Percentiles rank a stretch among this genome's conserved stretches.
Evolutionary conservation across 495 filamentous ascomycete species (phyloP).

Genomic region (Entonaema liquescens): DNA sequence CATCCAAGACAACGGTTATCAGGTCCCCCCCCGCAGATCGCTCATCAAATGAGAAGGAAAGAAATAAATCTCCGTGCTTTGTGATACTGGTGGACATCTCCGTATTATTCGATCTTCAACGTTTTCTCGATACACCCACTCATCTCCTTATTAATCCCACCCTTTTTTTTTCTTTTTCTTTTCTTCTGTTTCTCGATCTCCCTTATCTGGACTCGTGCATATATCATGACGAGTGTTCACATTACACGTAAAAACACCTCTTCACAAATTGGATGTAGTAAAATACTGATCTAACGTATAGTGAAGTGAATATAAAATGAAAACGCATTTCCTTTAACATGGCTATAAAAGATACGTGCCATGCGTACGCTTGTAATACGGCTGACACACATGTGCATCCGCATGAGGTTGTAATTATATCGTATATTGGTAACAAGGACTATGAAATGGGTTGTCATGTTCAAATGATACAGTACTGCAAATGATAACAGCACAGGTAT

Average conservation of each 20-base stretch:
- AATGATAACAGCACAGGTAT: too few relatives aligned
- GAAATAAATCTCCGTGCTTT: constrained; percentile 28
- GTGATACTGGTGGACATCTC: constrained; percentile 18
- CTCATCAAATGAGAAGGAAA: constrained; percentile 26
- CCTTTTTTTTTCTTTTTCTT: not conserved
- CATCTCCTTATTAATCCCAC: not conserved
- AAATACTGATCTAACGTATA: not conserved
- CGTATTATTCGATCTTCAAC: constrained; percentile 16
- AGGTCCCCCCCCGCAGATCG: constrained; percentile 22
- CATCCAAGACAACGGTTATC: constrained; percentile 6
- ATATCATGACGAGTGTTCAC: not conserved
- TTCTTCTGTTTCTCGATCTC: not conserved
- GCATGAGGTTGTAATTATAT: constrained; percentile 4
- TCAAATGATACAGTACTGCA: not conserved
- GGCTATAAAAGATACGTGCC: not conserved
- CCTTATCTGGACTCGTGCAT: not conserved
- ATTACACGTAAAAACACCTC: not conserved
- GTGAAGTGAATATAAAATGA: not conserved
- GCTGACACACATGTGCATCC: not conserved
- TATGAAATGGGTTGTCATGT: not conserved
- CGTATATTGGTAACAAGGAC: not conserved
- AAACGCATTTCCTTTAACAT: not conserved
- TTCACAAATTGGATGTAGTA: not conserved
- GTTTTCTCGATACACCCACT: constrained; percentile 10
- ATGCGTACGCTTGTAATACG: constrained; percentile 4